Percentiles rank a stretch among this genome's conserved stretches.
Evolutionary conservation across 1,284 basidiomycete species (phyloP).

Genomic region (Melampsora americana): DNA sequence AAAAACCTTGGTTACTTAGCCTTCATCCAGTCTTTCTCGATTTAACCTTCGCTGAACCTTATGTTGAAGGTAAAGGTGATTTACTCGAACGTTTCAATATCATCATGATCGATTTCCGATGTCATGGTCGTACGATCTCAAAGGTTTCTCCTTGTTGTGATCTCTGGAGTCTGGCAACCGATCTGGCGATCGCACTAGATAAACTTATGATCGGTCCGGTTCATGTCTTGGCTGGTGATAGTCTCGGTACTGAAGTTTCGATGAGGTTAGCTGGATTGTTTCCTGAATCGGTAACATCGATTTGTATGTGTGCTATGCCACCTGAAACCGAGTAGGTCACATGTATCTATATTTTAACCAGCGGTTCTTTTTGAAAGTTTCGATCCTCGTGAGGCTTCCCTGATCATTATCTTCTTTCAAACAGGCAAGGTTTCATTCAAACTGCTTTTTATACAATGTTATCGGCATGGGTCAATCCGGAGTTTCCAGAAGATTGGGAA

Average conservation of each 20-base stretch:
- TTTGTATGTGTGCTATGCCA: slow-evolving; percentile 32
- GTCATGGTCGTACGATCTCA: slow-evolving; percentile 30
- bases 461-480: neutral
- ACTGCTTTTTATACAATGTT: neutral
- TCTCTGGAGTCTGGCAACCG: slow-evolving; percentile 24
- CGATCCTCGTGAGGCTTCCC: no score
- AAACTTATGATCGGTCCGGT: slow-evolving; percentile 13
- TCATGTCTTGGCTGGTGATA: no score
- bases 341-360: no score
- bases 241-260: no score
- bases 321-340: slow-evolving; percentile 21
- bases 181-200: slow-evolving; percentile 34
- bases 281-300: neutral
- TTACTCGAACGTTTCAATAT: slow-evolving; percentile 32
- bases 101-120: slow-evolving; percentile 35
- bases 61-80: slow-evolving; percentile 14
- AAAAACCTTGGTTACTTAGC: slow-evolving; percentile 27
- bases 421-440: slow-evolving; percentile 32
- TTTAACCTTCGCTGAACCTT: slow-evolving; percentile 23
- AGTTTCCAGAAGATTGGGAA: slow-evolving; percentile 41
- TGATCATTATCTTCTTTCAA: no score
- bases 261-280: no score
- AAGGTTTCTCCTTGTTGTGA: slow-evolving; percentile 32
- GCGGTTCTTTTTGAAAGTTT: no score
- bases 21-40: slow-evolving; percentile 37